Evolutionary conservation across 2,329 filamentous ascomycete species (phyloP).

Genomic region (Sclerotinia subarctica): DNA sequence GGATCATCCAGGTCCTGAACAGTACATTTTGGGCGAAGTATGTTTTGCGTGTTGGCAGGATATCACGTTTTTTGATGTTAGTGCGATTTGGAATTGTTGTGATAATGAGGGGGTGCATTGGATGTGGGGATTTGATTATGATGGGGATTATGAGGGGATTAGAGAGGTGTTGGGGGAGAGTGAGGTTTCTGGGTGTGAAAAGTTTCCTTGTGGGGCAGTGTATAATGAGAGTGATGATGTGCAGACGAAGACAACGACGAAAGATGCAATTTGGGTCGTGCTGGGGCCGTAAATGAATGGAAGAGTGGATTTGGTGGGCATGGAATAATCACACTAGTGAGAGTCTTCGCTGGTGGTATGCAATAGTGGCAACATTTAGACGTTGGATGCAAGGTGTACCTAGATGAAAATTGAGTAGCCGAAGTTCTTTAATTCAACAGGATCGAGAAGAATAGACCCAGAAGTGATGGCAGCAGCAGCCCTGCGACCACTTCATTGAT

Average conservation of each 20-base stretch:
- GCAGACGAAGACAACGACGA: constrained; percentile 5
- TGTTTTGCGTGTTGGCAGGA: constrained; percentile 10
- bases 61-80: constrained; percentile 9
- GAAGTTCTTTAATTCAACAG: background rate
- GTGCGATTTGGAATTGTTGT: constrained; percentile 14
- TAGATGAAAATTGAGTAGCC: background rate
- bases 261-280: background rate
- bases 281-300: background rate
- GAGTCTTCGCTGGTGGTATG: no score
- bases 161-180: background rate
- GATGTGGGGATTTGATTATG: constrained; percentile 3
- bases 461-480: background rate
- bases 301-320: background rate
- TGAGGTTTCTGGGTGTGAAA: background rate
- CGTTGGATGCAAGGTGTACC: background rate
- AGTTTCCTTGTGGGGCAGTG: background rate
- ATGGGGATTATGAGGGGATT: background rate
- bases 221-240: constrained; percentile 1
- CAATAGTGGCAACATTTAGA: background rate
- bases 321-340: background rate
- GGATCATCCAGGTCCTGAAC: background rate
- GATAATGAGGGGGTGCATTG: constrained; percentile 14
- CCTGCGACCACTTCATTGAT: background rate
- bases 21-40: background rate
- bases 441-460: background rate